Conservation (phyloP, 1,284 basidiomycete genomes). For the Marasmius sp. region DNA sequence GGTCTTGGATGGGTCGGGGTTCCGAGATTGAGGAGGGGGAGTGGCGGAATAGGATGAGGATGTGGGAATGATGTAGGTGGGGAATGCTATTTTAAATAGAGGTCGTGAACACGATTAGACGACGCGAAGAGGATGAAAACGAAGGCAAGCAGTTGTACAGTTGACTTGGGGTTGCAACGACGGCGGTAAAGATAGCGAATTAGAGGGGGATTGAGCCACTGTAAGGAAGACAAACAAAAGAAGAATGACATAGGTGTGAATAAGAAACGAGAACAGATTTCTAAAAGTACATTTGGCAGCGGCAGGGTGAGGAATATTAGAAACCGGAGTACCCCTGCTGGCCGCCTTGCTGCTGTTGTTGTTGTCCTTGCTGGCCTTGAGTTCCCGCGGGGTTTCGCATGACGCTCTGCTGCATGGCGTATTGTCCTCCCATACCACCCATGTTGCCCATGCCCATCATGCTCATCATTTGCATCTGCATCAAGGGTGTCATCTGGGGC, state of each 20-base stretch:
- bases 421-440: slow-evolving; percentile 21
- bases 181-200: not conserved
- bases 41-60: not conserved
- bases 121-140: too few species aligned
- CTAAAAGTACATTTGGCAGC: slow-evolving; percentile 10
- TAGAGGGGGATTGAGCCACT: not conserved
- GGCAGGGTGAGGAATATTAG: slow-evolving; percentile 38
- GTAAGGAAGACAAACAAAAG: not conserved
- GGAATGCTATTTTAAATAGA: not conserved
- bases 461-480: slow-evolving; percentile 67
- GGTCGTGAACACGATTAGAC: not conserved
- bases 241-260: slow-evolving; percentile 7
- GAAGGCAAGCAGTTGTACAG: not conserved
- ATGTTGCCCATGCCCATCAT: slow-evolving; percentile 31
- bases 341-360: slow-evolving; percentile 21
- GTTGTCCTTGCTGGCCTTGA: slow-evolving; percentile 22
- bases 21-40: not conserved
- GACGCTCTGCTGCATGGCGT: slow-evolving; percentile 78
- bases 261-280: slow-evolving; percentile 15
- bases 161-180: not conserved
- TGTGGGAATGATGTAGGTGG: not conserved
- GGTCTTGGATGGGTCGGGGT: not conserved
- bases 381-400: slow-evolving; percentile 75
- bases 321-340: slow-evolving; percentile 55
- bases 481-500: slow-evolving; percentile 59